Evolutionary conservation across 2,329 filamentous ascomycete species (phyloP), one percentile per base, ranked within the genome.

Genomic region (Paecilomyces sp.): DNA sequence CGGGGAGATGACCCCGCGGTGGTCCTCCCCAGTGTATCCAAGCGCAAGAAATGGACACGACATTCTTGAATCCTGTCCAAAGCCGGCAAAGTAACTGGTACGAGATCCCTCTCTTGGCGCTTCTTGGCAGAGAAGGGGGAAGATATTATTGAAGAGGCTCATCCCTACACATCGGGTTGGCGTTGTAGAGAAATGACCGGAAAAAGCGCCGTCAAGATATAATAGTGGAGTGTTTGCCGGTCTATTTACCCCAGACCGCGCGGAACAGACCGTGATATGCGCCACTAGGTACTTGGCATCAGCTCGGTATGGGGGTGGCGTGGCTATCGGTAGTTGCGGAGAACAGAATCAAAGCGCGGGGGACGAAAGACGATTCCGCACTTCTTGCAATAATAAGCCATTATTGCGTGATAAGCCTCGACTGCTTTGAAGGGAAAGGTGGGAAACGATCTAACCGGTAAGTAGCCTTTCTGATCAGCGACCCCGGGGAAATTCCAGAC

Each of bases 131-230:
- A n/a, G 22, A 41, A 13, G 13, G 13, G 5, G 13, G 36, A 41
- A 6, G 36, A n/a, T n/a, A n/a, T 41, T n/a, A n/a, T 41, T 41
- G 7, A n/a, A 41, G 13, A 41, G 5, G 36, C 15, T 12, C 13
- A 13, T 12, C 13, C 6, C 3, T n/a, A 41, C 36, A n/a, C 13
- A 41, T 41, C 15, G 36, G 36, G 36, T 12, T 41, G 13, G 36
- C 36, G 36, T n/a, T 3, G n/a, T 41, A 41, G 36, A 41, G 36
- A 41, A 41, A 41, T 12, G 36, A 15, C 56, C 52, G 8, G 41
- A 31, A 65, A 68, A 36, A 51, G 51, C 55, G 71, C 73, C 56
- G 72, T 68, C 4, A 74, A 73, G 3, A 74, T 77, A 36, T 70
- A 63, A 13, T 74, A 64, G 30, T 77, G 62, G 3, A 76, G 73